Evolutionary conservation across 1,139 yeast species (phyloP).

Genomic region (Debaryomyces coudertii): DNA sequence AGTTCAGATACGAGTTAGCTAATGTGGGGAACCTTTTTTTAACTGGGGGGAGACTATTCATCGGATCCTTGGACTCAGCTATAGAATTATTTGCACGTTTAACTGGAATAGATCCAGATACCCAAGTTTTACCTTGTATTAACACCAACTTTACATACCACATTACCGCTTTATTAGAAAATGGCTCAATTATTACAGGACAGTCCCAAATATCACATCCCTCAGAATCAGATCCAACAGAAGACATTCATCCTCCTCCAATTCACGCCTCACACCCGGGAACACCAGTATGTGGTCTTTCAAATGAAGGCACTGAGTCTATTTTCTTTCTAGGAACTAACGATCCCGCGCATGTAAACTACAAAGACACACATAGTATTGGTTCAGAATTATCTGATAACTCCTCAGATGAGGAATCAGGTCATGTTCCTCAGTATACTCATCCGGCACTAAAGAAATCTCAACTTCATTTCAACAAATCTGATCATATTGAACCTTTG

Average conservation of each 20-base stretch:
- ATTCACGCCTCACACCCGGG: conserved; percentile 41
- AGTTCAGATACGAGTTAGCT: conserved; percentile 74
- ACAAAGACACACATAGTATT: conserved; percentile 3
- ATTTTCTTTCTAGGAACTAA: conserved; percentile 2
- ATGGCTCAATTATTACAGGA: conserved; percentile 83
- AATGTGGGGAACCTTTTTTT: conserved; percentile 83
- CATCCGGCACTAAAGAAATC: conserved; percentile 79
- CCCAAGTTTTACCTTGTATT: conserved; percentile 75
- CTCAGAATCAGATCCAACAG: conserved; percentile 23
- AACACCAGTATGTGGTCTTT: conserved; percentile 30
- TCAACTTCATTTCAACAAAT: conserved; percentile 71
- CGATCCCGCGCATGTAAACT: conserved; percentile 13
- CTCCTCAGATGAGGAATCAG: conserved; percentile 47
- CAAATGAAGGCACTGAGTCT: conserved; percentile 17
- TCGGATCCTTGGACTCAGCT: conserved; percentile 84
- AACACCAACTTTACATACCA: conserved; percentile 86
- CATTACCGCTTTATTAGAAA: conserved; percentile 72
- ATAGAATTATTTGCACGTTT: conserved; percentile 73
- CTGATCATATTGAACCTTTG: conserved; percentile 56
- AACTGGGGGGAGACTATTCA: conserved; percentile 78
- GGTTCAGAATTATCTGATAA: conserved; percentile 23
- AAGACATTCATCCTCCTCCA: conserved; percentile 26
- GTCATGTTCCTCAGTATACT: conserved; percentile 72
- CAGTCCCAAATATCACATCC: conserved; percentile 96
- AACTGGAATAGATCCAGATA: conserved; percentile 58